Conservation (phyloP, 305 asterid genomes). For the Solanum hybrid region DNA sequence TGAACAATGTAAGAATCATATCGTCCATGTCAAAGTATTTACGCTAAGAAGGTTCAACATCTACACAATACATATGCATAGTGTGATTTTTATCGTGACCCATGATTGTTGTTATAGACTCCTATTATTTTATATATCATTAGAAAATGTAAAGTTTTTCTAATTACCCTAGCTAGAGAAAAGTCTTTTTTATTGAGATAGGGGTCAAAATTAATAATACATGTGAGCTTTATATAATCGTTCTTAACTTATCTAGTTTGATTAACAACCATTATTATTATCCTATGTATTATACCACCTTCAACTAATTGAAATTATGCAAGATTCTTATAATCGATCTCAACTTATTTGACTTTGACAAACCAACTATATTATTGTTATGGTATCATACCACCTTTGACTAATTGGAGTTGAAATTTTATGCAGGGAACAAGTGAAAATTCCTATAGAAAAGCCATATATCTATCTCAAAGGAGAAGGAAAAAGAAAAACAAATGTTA, state of each 20-base stretch:
- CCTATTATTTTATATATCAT: not conserved
- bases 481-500: conserved; percentile 24
- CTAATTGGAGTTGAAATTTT: not conserved
- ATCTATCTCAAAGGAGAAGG: conserved; percentile 47
- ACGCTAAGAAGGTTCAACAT: not conserved
- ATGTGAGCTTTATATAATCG: not conserved
- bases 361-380: not conserved
- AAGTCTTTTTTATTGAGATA: not conserved
- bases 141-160: not conserved
- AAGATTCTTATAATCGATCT: not conserved
- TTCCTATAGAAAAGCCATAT: conserved; percentile 36
- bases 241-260: not conserved
- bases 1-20: not conserved
- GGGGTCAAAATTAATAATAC: not conserved
- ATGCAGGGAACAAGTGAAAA: conserved; percentile 42
- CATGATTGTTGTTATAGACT: not conserved
- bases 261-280: not conserved
- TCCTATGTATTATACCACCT: not conserved
- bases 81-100: not conserved
- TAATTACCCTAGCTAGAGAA: not conserved
- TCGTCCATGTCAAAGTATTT: not conserved
- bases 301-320: not conserved
- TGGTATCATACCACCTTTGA: not conserved
- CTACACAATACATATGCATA: not conserved
- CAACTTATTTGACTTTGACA: not conserved